Evolutionary conservation across 2,329 filamentous ascomycete genomes (phyloP), one percentile per base, ranked within the genome.

Genomic region (Aureobasidium sp.): DNA sequence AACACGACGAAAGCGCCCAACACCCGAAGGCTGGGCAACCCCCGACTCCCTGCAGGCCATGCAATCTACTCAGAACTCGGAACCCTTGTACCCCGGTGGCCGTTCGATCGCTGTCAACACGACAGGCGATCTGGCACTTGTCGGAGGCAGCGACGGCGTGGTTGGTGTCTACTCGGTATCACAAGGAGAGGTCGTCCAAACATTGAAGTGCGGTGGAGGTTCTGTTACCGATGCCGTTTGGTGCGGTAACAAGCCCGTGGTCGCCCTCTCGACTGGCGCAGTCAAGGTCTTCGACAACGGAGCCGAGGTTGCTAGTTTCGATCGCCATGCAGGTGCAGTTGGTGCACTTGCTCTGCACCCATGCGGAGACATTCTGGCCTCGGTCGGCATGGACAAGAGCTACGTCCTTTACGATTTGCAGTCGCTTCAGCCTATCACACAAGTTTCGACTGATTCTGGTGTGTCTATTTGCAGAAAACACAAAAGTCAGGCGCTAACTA

Each of bases 301-400:
- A 44, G 80, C 76, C 39, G 86, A 91, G 74, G 76, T 86, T 45
- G 86, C 85, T 3, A 84, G 85, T 48, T 85, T 96, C 68, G 80
- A 82, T n/a, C 87, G 89, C 58, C 94, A 99, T 74, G 89, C 91
- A 25, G 93, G 92, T 5, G 81, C 89, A 62, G 88, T 86, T 1
- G 94, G 87, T 9, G 87, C 84, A 5, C 75, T 99, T 62, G 86
- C 90, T 39, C 72, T 92, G 8, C 94, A 99, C 73, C 91, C 94
- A 1, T 88, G 89, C 66, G 89, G 88, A 42, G 84, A 88, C 59
- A 85, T 99, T 62, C 74, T 97, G 51, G 93, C 90, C 2, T 96
- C 93, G 0, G 89, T 94, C 37, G 92, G 93, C 53, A 83, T 86
- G 1, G 94, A 99, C 74, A 97, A 96, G 83, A 93, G 89, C 74